Evolutionary conservation across 1,284 basidiomycete genomes (phyloP).

Genomic region (Ceratobasidium sp.): DNA sequence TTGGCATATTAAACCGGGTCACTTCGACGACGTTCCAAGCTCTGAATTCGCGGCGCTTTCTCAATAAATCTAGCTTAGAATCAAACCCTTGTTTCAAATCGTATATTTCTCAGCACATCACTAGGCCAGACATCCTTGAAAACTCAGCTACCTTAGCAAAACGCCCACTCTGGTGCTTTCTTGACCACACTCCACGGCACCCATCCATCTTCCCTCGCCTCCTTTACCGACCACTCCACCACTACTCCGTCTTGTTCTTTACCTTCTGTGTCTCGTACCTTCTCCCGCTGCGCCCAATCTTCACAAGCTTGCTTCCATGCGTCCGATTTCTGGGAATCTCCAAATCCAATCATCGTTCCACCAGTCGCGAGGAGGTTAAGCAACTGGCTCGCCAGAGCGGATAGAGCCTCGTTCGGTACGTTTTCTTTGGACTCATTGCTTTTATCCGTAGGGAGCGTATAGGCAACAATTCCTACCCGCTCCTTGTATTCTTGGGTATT

Average conservation of each 20-base stretch:
- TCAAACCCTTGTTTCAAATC: too few species aligned
- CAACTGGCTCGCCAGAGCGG: background rate
- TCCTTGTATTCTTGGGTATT: background rate
- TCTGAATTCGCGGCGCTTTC: too few species aligned
- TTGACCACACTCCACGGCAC: conserved; percentile 9
- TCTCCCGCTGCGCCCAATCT: conserved; percentile 14
- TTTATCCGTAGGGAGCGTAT: background rate
- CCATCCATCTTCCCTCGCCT: conserved; percentile 1
- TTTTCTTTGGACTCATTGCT: too few species aligned
- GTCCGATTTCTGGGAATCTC: background rate
- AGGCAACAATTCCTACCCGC: conserved; percentile 9
- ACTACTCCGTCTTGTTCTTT: conserved; percentile 10
- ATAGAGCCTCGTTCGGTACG: background rate
- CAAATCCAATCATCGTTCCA: conserved; percentile 33
- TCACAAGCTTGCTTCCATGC: background rate
- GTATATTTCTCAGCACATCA: too few species aligned
- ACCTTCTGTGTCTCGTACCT: background rate
- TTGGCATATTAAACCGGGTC: too few species aligned
- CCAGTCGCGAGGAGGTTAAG: conserved; percentile 4
- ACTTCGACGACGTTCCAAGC: too few species aligned
- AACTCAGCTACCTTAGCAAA: conserved; percentile 8
- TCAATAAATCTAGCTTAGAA: too few species aligned
- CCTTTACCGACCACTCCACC: background rate
- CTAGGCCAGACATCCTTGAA: too few species aligned
- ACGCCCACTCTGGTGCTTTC: conserved; percentile 38